phyloP scores from a whole-genome alignment of 306 rosid species.

The Alnus glutinosa region DNA sequence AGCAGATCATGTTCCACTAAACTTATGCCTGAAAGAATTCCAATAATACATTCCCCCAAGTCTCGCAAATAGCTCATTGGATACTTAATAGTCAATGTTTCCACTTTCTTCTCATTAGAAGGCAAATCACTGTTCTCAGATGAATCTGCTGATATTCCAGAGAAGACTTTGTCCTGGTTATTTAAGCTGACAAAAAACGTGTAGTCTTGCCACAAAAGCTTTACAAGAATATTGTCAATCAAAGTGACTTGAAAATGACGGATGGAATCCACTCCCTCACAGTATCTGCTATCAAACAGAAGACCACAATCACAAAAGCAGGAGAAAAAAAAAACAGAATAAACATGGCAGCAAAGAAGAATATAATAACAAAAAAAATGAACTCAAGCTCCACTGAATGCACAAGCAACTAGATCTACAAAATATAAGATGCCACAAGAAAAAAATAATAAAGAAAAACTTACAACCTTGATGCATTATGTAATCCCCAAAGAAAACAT shows the following conservation, averaged over 20 bases:
- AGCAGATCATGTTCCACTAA: slow-evolving; percentile 52
- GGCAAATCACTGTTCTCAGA: slow-evolving; percentile 38
- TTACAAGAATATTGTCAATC: slow-evolving; percentile 60
- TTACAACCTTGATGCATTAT: slow-evolving; percentile 73
- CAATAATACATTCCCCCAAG: slow-evolving; percentile 71
- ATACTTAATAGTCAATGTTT: slow-evolving; percentile 39
- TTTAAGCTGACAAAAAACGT: slow-evolving; percentile 41
- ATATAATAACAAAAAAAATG: not conserved
- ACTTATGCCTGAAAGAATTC: slow-evolving; percentile 62
- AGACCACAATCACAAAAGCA: slow-evolving; percentile 19
- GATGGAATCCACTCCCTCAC: slow-evolving; percentile 52
- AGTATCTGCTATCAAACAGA: slow-evolving; percentile 56
- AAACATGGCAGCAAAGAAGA: not conserved
- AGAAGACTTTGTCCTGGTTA: slow-evolving; percentile 40
- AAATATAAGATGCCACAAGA: slow-evolving; percentile 15
- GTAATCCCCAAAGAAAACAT: slow-evolving; percentile 83
- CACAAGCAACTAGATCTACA: slow-evolving; percentile 14
- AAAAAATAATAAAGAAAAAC: slow-evolving; percentile 23
- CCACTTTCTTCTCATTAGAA: slow-evolving; percentile 39
- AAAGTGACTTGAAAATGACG: slow-evolving; percentile 53
- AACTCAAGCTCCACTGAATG: slow-evolving; percentile 6
- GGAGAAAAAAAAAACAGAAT: slow-evolving; percentile 20
- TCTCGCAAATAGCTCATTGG: slow-evolving; percentile 67
- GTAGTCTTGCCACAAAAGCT: slow-evolving; percentile 76
- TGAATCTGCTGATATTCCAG: slow-evolving; percentile 42